Evolutionary conservation across 202 grass and related monocot species (phyloP), one percentile per base, ranked within the genome.

Genomic region (Eragrostis tef): DNA sequence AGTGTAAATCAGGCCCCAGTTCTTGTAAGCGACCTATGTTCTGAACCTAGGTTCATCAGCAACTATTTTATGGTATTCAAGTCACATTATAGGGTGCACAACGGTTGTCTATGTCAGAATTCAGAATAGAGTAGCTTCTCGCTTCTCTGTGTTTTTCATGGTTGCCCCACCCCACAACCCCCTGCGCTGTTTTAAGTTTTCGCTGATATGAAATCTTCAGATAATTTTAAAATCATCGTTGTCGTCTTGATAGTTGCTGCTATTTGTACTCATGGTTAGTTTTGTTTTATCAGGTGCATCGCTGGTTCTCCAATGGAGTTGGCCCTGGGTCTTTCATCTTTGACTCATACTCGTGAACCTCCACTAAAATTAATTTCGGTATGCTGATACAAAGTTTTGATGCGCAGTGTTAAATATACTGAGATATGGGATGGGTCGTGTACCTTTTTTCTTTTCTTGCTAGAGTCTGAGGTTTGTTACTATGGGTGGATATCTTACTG

Each of bases 311-410:
- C 54, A 60, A 58, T 56, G 58, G 50, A 50, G 29, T 60, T 15
- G 70, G 46, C 20, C 43, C 15, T 48, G 67, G 60, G 2, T 62
- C 26, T 84, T 74, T 66, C 27, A 58, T 85, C 51, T 29, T 81
- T 54, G 5, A 80, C 26, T 44, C 54, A 60, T 76, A 45, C 27
- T 16, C 21, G 29, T 51, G 39, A 85, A 71, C n/a, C 3, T 58
- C 66, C 11, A 20, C 47, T 57, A 42, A 77, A 71, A 72, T 22
- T 59, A 58, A n/a, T 61, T 15, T 72, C 15, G 11, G 25, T 74
- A 67, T 66, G 16, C 20, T 62, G 61, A 79, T 79, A 19, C 44
- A 42, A 85, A 52, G 68, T 74, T 89, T 83, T 61, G 67, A 67
- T 74, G 79, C 13, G 48, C 4, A 4, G 45, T 80, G 62, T 69